These are phyloP conservation scores for Boletus pseudo-olivaceus DNA, from an alignment of 768 basidiomycete genomes.

Conservation along the genomic window DNA sequence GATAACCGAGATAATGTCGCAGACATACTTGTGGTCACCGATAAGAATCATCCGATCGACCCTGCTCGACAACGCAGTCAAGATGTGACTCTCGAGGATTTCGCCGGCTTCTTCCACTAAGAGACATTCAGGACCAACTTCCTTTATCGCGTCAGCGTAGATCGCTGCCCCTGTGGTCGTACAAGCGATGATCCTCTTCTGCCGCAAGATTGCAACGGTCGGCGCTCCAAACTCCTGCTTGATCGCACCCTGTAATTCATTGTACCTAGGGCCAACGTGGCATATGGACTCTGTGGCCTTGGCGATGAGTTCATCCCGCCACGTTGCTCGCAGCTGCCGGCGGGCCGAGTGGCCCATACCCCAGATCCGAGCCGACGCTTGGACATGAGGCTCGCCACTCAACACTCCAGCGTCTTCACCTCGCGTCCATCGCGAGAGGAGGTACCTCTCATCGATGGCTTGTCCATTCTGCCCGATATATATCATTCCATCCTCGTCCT, in stretches of 20 bases:
- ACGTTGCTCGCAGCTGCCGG: slow-evolving; percentile 24
- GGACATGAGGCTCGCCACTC: slow-evolving; percentile 24
- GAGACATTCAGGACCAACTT: slow-evolving; percentile 45
- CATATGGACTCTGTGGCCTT: slow-evolving; percentile 34
- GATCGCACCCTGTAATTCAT: slow-evolving; percentile 33
- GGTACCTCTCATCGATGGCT: slow-evolving; percentile 35
- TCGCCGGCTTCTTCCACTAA: slow-evolving; percentile 39
- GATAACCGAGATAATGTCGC: neutral
- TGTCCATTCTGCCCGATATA: slow-evolving; percentile 41
- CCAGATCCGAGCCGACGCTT: slow-evolving; percentile 37
- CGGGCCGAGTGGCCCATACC: slow-evolving; percentile 31
- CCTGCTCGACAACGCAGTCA: slow-evolving; percentile 49
- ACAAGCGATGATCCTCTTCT: slow-evolving; percentile 60
- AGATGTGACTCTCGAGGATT: slow-evolving; percentile 53
- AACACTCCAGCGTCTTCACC: slow-evolving; percentile 46
- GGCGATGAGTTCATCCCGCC: slow-evolving; percentile 35
- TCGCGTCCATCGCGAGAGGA: slow-evolving; percentile 45
- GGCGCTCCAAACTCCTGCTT: slow-evolving; percentile 33
- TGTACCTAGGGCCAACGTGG: slow-evolving; percentile 31
- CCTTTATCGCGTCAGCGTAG: slow-evolving; percentile 32
- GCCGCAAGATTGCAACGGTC: slow-evolving; percentile 32
- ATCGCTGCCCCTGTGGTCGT: slow-evolving; percentile 71
- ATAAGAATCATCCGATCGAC: slow-evolving; percentile 40
- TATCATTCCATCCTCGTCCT: slow-evolving; percentile 25
- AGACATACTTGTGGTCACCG: slow-evolving; percentile 47